phyloP scores from a whole-genome alignment of 2,329 filamentous ascomycete species.

The Fusarium sp. region DNA sequence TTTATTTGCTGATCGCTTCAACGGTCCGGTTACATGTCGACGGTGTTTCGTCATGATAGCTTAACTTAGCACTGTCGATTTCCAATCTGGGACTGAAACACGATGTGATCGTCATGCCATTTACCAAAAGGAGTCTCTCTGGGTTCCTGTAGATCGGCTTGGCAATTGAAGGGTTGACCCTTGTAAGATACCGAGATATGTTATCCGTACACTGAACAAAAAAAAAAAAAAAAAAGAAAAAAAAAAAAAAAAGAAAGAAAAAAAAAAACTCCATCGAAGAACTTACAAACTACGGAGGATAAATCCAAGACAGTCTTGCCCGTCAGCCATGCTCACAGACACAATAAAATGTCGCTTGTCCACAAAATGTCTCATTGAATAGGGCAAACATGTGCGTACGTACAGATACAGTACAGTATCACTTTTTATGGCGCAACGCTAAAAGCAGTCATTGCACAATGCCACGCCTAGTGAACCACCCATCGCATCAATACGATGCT shows the following conservation, averaged over 20 bases:
- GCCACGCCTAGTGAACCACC: constrained; percentile 1
- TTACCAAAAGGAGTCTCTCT: constrained; percentile 1
- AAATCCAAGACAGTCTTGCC: constrained; percentile 18
- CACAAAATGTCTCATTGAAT: constrained; percentile 11
- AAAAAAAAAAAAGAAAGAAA: background rate
- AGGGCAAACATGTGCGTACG: background rate
- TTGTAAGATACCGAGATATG: background rate
- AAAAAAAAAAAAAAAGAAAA: background rate
- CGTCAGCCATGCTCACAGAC: background rate
- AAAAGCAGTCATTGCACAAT: constrained; percentile 3
- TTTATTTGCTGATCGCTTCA: background rate
- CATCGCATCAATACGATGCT: constrained; percentile 12
- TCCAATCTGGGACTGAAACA: background rate
- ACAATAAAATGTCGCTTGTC: background rate
- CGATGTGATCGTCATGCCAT: background rate
- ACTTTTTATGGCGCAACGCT: constrained; percentile 7
- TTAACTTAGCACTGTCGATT: background rate
- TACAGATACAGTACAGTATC: background rate
- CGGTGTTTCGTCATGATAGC: background rate
- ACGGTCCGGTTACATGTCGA: background rate
- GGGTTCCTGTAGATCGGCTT: constrained; percentile 35
- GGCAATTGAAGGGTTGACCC: constrained; percentile 16
- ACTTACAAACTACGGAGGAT: constrained; percentile 8
- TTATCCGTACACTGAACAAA: constrained; percentile 7
- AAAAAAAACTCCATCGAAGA: background rate